A percentile compares a stretch with the other conserved stretches of the same genome.
These are phyloP conservation scores for Zoysia japonica DNA, from an alignment of 176 grass and related monocot genomes.

Conservation along the genomic window DNA sequence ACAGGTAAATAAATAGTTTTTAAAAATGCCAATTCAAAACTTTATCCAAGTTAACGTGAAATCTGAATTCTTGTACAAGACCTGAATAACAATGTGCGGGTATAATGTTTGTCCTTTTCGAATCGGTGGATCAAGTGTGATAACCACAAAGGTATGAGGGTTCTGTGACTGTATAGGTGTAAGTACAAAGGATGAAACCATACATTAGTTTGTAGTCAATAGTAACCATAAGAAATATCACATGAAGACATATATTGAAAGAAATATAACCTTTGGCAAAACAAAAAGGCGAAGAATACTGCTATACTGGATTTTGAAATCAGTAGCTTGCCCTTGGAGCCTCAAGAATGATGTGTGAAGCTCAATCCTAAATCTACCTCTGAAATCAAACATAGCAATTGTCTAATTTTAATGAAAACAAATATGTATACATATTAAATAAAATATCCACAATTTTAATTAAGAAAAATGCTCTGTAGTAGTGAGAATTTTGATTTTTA, in stretches of 20 bases:
- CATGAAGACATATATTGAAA: conserved; percentile 12
- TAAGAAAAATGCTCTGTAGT: conserved; percentile 4
- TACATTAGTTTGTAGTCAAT: conserved; percentile 33
- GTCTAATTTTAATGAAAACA: conserved; percentile 28
- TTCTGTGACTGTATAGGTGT: conserved; percentile 70
- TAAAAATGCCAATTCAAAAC: neutral
- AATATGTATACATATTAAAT: neutral
- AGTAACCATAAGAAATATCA: conserved; percentile 12
- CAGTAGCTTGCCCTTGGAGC: conserved; percentile 91
- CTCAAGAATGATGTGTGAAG: conserved; percentile 84
- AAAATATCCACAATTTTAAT: neutral
- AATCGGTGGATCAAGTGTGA: conserved; percentile 95
- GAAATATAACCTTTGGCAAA: conserved; percentile 76
- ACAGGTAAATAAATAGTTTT: conserved; percentile 31
- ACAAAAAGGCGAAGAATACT: conserved; percentile 91
- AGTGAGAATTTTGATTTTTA: conserved; percentile 16
- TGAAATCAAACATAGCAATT: conserved; percentile 34
- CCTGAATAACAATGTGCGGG: conserved; percentile 99
- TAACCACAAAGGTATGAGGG: conserved; percentile 93
- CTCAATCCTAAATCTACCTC: conserved; percentile 91
- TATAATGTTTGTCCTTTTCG: conserved; percentile 95
- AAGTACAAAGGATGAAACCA: conserved; percentile 35
- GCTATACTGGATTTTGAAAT: conserved; percentile 99
- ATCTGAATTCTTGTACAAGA: conserved; percentile 34
- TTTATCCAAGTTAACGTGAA: conserved; percentile 32